Conservation (phyloP, 2,329 filamentous ascomycete species). For the Cytospora piceae region DNA sequence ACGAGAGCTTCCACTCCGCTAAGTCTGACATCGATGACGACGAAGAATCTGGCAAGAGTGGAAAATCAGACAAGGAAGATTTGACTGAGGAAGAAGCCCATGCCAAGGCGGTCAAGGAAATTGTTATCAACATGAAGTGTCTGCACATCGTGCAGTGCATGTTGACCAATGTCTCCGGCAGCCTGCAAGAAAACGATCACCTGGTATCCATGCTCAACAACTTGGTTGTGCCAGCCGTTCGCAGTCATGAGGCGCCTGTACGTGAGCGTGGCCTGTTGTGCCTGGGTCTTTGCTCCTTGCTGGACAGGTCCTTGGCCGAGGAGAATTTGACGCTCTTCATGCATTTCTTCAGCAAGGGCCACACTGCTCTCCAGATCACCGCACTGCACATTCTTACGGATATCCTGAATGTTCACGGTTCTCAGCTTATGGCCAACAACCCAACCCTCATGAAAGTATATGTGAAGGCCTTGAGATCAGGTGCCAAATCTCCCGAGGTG, state of each 20-base stretch:
- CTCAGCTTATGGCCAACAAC: constrained; percentile 70
- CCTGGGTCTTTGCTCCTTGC: constrained; percentile 85
- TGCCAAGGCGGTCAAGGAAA: constrained; percentile 82
- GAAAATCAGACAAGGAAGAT: constrained; percentile 46
- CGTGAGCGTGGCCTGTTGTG: constrained; percentile 89
- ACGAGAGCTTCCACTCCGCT: constrained; percentile 94
- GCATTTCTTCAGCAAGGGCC: constrained; percentile 93
- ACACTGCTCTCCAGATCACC: constrained; percentile 85
- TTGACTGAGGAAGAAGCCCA: constrained; percentile 67
- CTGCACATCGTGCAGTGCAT: constrained; percentile 97
- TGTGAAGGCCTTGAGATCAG: constrained; percentile 76
- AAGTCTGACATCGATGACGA: constrained; percentile 79
- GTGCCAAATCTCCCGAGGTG: constrained; percentile 70
- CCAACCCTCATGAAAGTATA: constrained; percentile 83
- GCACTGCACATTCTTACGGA: constrained; percentile 91
- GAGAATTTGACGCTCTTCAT: constrained; percentile 93
- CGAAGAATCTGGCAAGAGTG: constrained; percentile 55
- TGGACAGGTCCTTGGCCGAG: constrained; percentile 88
- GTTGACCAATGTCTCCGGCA: constrained; percentile 88
- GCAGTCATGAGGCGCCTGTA: constrained; percentile 89
- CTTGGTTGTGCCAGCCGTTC: constrained; percentile 90
- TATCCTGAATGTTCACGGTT: constrained; percentile 86
- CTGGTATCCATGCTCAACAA: constrained; percentile 99
- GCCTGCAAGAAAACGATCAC: constrained; percentile 85
- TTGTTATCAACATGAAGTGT: constrained; percentile 98